Conservation (phyloP, 148 eudicot species). For the Drosera capensis region DNA sequence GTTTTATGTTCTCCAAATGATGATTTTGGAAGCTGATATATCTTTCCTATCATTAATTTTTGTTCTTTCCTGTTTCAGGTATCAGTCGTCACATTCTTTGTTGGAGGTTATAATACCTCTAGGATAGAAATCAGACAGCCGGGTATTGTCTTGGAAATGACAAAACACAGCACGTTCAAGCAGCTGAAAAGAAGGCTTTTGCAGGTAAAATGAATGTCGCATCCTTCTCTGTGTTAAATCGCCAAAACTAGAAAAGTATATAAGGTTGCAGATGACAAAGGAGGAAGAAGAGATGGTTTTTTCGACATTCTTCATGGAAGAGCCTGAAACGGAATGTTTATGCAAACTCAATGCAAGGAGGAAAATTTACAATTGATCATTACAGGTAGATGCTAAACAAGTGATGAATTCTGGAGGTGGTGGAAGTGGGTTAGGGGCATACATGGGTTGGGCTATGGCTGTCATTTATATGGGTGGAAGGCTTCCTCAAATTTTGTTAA, state of each 20-base stretch:
- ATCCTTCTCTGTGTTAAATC: background rate
- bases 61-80: constrained; percentile 19
- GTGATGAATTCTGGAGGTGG: constrained; percentile 9
- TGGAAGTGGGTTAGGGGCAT: constrained; percentile 27
- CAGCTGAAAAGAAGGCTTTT: constrained; percentile 37
- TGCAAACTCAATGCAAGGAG: too few relatives aligned
- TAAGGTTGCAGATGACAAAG: too few relatives aligned
- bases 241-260: too few relatives aligned
- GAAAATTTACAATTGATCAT: too few relatives aligned
- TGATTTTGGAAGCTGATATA: too few relatives aligned
- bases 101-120: constrained; percentile 23
- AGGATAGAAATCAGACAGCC: constrained; percentile 10
- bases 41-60: background rate
- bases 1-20: constrained; percentile 6
- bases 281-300: too few relatives aligned
- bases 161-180: constrained; percentile 17
- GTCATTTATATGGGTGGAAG: constrained; percentile 72
- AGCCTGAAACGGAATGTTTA: too few relatives aligned
- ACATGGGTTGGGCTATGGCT: constrained; percentile 79
- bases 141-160: constrained; percentile 8
- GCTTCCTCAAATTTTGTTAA: constrained; percentile 67
- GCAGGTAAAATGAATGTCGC: constrained; percentile 19
- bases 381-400: constrained; percentile 22
- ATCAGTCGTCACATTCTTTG: constrained; percentile 26
- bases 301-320: too few relatives aligned